Evolutionary conservation across 108 stramenopile species (phyloP), one percentile per base, ranked within the genome.

Genomic region (Cyclotella choctawhatcheeana): DNA sequence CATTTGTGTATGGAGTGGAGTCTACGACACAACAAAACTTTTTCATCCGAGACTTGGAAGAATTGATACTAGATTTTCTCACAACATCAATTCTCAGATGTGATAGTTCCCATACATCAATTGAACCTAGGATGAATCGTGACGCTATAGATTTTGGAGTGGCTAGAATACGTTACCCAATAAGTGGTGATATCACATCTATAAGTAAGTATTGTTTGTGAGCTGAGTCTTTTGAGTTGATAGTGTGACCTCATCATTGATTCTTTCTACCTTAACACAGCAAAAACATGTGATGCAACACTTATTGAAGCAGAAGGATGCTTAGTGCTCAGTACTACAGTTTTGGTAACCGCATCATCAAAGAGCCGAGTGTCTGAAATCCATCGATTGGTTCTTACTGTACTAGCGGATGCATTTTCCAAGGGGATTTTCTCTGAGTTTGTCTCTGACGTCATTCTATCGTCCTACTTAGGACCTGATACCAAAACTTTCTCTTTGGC

Each of bases 391-490:
- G 51, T 81, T 20, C 73, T 81, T n/a, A 53, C 35, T 30, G 44
- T 74, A 0, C 48, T 81, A 45, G 16, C 31, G 12, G 68, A 74
- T 34, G 80, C 80, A 14, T 70, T 74, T 47, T n/a, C 55, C 37
- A 55, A 70, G 26, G 64, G 60, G 5, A 65, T 56, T 8, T 74
- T 81, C 47, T 27, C 40, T 6, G 73, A 69, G 21, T 66, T 65
- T 22, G 69, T 74, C 29, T 66, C 80, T 10, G 73, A 81, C 5
- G 22, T 81, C 0, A 44, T 69, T 5, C 21, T 65, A n/a, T 48
- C 73, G 2, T 54, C 67, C 26, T 81, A 71, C 54, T 61, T 81
- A 0, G 80, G 80, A 24, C 80, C 80, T 20, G 78, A 79, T 40
- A 59, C 60, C 10, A 59, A 68, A 12, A 45, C 52, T 3, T 32